These are phyloP conservation scores for Plectranthus barbatus DNA, from an alignment of 257 asterid genomes.

Conservation along the genomic window DNA sequence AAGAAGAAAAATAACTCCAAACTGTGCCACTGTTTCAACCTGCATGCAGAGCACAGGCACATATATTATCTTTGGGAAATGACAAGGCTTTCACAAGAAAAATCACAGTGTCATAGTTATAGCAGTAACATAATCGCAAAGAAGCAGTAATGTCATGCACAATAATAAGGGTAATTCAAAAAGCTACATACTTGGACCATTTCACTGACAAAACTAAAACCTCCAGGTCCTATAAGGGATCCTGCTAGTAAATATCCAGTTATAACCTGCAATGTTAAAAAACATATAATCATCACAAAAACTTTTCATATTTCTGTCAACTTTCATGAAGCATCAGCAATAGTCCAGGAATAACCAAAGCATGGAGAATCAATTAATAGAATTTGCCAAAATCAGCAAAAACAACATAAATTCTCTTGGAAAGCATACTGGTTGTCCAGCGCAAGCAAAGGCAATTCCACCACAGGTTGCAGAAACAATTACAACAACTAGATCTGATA, in stretches of 20 bases:
- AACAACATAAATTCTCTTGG: background rate
- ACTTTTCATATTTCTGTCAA: slow-evolving; percentile 12
- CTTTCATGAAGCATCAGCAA: slow-evolving; percentile 7
- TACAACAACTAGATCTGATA: slow-evolving; percentile 77
- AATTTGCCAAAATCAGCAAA: slow-evolving; percentile 1
- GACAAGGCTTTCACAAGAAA: background rate
- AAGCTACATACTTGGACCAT: slow-evolving; percentile 67
- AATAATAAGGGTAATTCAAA: slow-evolving; percentile 1
- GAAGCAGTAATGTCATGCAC: background rate
- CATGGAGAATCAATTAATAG: background rate
- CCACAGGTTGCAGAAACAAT: slow-evolving; percentile 94
- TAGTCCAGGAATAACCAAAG: slow-evolving; percentile 11
- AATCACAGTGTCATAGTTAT: background rate
- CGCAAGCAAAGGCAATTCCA: slow-evolving; percentile 79
- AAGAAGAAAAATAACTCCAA: slow-evolving; percentile 86
- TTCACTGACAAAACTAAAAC: slow-evolving; percentile 73
- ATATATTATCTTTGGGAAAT: slow-evolving; percentile 1
- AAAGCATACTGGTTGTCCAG: slow-evolving; percentile 77
- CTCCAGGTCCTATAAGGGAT: slow-evolving; percentile 86
- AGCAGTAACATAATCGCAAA: slow-evolving; percentile 6
- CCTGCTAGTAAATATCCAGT: slow-evolving; percentile 87
- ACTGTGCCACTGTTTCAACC: slow-evolving; percentile 90
- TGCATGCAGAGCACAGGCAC: slow-evolving; percentile 25
- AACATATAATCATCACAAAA: slow-evolving; percentile 7
- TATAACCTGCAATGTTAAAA: slow-evolving; percentile 57